phyloP scores from a whole-genome alignment of 2,329 filamentous ascomycete species.

The Ascochyta pisi region DNA sequence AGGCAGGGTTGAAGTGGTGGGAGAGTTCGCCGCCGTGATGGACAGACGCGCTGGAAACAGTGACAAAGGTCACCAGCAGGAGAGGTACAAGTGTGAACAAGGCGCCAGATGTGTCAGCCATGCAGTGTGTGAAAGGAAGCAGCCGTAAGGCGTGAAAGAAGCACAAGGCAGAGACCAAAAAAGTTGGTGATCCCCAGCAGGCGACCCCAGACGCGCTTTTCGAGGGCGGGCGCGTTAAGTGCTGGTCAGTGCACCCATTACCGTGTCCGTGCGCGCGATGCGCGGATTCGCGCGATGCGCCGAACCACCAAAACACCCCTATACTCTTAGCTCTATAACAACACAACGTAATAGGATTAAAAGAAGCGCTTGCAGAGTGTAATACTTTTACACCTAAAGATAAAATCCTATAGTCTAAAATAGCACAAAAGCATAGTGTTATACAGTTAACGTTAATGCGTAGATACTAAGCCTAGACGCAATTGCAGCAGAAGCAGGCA shows the following conservation, averaged over 20 bases:
- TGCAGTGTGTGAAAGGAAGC: background rate
- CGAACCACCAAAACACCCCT: too few relatives aligned
- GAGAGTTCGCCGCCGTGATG: conserved; percentile 5
- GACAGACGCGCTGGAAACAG: conserved; percentile 8
- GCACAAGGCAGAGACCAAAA: background rate
- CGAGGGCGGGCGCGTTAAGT: conserved; percentile 17
- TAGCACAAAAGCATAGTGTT: too few relatives aligned
- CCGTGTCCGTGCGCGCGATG: too few relatives aligned
- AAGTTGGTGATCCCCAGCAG: background rate
- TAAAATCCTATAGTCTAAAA: too few relatives aligned
- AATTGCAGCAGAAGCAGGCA: too few relatives aligned
- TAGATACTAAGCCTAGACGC: too few relatives aligned
- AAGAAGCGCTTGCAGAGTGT: too few relatives aligned
- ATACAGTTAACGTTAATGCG: too few relatives aligned
- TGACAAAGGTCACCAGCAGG: background rate
- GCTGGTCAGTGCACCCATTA: conserved; percentile 11
- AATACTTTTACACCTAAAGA: too few relatives aligned
- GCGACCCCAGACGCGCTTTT: conserved; percentile 18
- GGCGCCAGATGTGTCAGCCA: background rate
- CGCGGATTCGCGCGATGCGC: too few relatives aligned
- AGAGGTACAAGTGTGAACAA: background rate
- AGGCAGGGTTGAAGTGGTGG: background rate
- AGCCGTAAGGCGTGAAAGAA: background rate
- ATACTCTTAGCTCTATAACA: too few relatives aligned
- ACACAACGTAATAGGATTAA: too few relatives aligned